phyloP scores from a whole-genome alignment of 345 rosid species.

The Eutrema yunnanense region DNA sequence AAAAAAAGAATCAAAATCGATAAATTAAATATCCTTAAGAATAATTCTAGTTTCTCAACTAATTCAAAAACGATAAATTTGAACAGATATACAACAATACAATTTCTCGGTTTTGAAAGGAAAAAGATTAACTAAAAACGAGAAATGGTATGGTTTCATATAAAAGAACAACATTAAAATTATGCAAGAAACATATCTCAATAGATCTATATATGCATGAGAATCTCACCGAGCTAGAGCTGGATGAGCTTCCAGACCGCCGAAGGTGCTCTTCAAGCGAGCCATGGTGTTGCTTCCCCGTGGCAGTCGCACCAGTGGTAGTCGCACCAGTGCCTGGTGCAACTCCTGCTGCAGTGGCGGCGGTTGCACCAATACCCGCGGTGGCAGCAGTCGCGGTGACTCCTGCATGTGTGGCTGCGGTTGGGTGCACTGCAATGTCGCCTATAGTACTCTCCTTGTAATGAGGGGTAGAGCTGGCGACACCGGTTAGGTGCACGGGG shows the following conservation, averaged over 20 bases:
- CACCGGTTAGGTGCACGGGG: slow-evolving; percentile 53
- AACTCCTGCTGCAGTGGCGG: not conserved
- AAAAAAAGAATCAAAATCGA: no score
- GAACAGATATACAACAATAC: no score
- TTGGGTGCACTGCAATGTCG: not conserved
- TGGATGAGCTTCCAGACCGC: slow-evolving; percentile 38
- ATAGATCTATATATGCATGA: not conserved
- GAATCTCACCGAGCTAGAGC: slow-evolving; percentile 49
- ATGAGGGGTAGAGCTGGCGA: slow-evolving; percentile 34
- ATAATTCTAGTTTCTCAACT: no score
- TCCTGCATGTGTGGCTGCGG: not conserved
- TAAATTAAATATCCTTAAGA: no score
- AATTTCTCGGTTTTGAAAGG: no score
- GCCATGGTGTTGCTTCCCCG: slow-evolving; percentile 21
- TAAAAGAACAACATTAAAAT: no score
- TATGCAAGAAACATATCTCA: no score
- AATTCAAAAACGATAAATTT: no score
- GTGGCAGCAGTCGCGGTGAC: not conserved
- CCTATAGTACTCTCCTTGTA: not conserved
- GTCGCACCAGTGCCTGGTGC: not conserved
- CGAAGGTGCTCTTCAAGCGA: slow-evolving; percentile 31
- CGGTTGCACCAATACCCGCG: not conserved
- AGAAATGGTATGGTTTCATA: no score
- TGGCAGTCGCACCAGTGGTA: not conserved
- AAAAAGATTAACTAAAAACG: no score